Percentiles rank a stretch among this genome's conserved stretches.
Conservation (phyloP, 495 filamentous ascomycete genomes). For the Penicillium samsonianum region DNA sequence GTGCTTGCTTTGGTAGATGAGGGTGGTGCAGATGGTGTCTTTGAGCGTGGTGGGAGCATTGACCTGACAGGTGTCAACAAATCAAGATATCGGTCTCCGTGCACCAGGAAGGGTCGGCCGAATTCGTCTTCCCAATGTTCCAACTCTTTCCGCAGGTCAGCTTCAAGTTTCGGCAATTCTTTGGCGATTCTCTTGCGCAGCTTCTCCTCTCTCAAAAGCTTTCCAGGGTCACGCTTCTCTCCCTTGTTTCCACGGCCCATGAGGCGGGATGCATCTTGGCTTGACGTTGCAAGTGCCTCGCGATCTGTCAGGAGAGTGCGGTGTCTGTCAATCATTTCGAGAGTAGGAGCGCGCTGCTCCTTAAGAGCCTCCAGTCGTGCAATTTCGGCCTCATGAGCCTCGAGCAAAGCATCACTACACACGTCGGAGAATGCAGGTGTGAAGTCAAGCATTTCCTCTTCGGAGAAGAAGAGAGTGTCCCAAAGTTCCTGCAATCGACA, state of each 20-base stretch:
- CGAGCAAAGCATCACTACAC: slow-evolving; percentile 82
- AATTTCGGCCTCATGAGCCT: slow-evolving; percentile 88
- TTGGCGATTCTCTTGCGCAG: slow-evolving; percentile 96
- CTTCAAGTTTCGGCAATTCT: slow-evolving; percentile 88
- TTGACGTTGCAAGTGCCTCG: slow-evolving; percentile 81
- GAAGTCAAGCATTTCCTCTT: slow-evolving; percentile 98
- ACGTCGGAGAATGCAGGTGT: slow-evolving; percentile 86
- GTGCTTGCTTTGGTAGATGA: slow-evolving; percentile 31
- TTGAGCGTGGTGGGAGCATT: slow-evolving; percentile 70
- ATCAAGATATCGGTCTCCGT: slow-evolving; percentile 86
- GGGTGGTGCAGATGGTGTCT: slow-evolving; percentile 70
- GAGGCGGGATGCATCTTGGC: slow-evolving; percentile 90
- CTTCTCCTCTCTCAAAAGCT: slow-evolving; percentile 95
- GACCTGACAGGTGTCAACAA: slow-evolving; percentile 63
- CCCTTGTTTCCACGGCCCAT: slow-evolving; percentile 87
- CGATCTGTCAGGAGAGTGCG: slow-evolving; percentile 81
- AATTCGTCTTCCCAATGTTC: slow-evolving; percentile 94
- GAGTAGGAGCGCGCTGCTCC: slow-evolving; percentile 82
- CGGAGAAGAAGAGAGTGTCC: slow-evolving; percentile 90
- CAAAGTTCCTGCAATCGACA: slow-evolving; percentile 89
- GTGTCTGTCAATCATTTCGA: slow-evolving; percentile 82
- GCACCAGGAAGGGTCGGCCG: slow-evolving; percentile 87
- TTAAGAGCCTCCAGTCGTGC: slow-evolving; percentile 74
- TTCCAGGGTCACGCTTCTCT: slow-evolving; percentile 88
- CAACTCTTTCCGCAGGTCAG: slow-evolving; percentile 75